These are phyloP conservation scores for Monosporascus sp. DNA, from an alignment of 2,329 filamentous ascomycete genomes.

Conservation along the genomic window DNA sequence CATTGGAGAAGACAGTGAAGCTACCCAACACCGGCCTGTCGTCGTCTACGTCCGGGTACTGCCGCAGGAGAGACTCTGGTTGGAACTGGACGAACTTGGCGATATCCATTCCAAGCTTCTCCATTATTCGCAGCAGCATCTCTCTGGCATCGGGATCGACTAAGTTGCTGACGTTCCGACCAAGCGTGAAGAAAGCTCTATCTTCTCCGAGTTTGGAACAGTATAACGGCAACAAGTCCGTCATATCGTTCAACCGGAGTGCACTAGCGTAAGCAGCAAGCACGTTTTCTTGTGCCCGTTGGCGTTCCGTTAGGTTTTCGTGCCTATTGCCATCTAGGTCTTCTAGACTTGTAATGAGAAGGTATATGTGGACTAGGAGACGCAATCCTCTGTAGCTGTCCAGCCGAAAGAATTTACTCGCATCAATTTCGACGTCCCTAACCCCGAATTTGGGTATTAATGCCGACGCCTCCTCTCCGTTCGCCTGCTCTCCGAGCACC, in stretches of 20 bases:
- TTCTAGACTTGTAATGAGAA: constrained; percentile 62
- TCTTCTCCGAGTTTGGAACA: constrained; percentile 68
- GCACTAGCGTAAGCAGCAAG: constrained; percentile 78
- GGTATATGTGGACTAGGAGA: constrained; percentile 61
- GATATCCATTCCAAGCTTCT: constrained; percentile 66
- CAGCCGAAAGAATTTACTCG: constrained; percentile 45
- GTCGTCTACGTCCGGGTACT: constrained; percentile 33
- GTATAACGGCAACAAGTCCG: constrained; percentile 80
- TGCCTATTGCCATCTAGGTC: constrained; percentile 41
- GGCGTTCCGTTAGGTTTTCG: constrained; percentile 30
- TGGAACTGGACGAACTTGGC: constrained; percentile 69
- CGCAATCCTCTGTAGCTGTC: constrained; percentile 61
- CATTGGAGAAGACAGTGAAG: constrained; percentile 47
- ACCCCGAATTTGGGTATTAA: constrained; percentile 34
- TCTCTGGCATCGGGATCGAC: constrained; percentile 59
- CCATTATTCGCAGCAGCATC: constrained; percentile 68
- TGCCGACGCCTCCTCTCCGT: constrained; percentile 35
- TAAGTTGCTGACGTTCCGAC: constrained; percentile 70
- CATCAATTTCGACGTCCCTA: constrained; percentile 30
- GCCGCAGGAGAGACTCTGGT: constrained; percentile 45
- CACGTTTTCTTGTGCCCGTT: constrained; percentile 63
- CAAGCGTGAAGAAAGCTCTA: constrained; percentile 65
- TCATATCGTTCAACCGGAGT: constrained; percentile 64
- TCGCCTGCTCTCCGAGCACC: constrained; percentile 42
- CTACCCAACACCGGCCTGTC: constrained; percentile 35